Evolutionary conservation across 148 eudicot species (phyloP).

Genomic region (Pouteria glomerata): DNA sequence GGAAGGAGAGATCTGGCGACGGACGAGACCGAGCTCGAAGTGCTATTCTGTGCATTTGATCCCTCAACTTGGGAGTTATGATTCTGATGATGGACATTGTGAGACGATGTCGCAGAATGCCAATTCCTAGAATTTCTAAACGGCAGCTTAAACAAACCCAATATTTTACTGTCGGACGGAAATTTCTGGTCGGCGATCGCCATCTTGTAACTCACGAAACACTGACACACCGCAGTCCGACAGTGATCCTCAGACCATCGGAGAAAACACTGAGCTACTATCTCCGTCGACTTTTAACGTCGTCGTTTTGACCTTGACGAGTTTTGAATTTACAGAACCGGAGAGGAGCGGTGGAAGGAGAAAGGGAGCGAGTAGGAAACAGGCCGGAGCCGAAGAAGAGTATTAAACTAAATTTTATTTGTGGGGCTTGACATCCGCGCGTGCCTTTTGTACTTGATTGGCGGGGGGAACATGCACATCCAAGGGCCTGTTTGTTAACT

Average conservation of each 20-base stretch:
- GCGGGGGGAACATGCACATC: neutral
- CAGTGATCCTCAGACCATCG: constrained; percentile 9
- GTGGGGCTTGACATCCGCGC: constrained; percentile 14
- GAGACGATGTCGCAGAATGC: constrained; percentile 12
- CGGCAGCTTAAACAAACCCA: constrained; percentile 65
- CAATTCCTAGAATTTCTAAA: constrained; percentile 29
- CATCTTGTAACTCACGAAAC: constrained; percentile 25
- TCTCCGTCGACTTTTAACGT: neutral
- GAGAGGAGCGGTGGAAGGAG: neutral
- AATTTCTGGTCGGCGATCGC: constrained; percentile 44
- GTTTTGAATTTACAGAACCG: neutral
- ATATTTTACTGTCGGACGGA: constrained; percentile 42
- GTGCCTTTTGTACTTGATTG: constrained; percentile 2
- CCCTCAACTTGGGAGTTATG: constrained; percentile 30
- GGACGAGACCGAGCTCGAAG: constrained; percentile 51
- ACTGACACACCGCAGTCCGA: neutral
- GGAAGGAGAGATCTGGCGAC: constrained; percentile 85
- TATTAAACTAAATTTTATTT: constrained; percentile 7
- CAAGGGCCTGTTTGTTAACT: neutral
- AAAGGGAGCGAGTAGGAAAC: constrained; percentile 4
- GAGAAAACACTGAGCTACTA: neutral
- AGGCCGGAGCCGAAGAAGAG: constrained; percentile 7
- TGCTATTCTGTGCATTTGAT: constrained; percentile 24
- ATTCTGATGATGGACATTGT: constrained; percentile 9
- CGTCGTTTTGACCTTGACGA: neutral